Evolutionary conservation across 352 stramenopile species (phyloP).

Genomic region (Pythium utonaiense): DNA sequence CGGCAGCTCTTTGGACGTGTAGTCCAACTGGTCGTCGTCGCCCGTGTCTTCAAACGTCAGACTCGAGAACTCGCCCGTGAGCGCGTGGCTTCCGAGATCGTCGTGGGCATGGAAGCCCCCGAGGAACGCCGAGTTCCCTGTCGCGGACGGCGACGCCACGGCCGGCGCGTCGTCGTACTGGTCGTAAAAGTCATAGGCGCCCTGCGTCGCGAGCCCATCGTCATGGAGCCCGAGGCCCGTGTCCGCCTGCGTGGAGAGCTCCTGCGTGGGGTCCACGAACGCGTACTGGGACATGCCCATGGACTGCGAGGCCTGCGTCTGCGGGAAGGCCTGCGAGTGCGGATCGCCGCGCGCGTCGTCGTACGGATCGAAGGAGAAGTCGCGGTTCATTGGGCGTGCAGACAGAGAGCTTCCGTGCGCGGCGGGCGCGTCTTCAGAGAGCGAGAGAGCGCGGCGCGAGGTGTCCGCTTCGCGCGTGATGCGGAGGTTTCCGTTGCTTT

Average conservation of each 20-base stretch:
- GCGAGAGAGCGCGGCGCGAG: background rate
- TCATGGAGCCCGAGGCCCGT: slow-evolving; percentile 9
- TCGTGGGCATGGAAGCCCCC: slow-evolving; percentile 39
- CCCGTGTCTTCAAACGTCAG: slow-evolving; percentile 68
- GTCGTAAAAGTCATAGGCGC: slow-evolving; percentile 64
- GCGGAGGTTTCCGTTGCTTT: slow-evolving; percentile 2
- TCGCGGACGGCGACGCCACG: background rate
- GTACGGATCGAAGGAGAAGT: slow-evolving; percentile 24
- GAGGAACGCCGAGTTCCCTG: slow-evolving; percentile 10
- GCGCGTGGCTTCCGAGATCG: slow-evolving; percentile 7
- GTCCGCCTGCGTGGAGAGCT: slow-evolving; percentile 31
- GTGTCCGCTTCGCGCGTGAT: background rate
- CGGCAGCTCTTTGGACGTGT: slow-evolving; percentile 75
- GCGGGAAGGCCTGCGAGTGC: slow-evolving; percentile 7
- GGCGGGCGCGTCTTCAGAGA: no score
- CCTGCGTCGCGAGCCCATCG: slow-evolving; percentile 6
- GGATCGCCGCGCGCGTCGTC: slow-evolving; percentile 4
- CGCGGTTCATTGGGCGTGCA: slow-evolving; percentile 29
- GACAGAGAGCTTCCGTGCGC: no score
- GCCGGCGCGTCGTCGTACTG: slow-evolving; percentile 39
- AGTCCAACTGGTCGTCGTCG: slow-evolving; percentile 72
- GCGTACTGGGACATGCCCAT: slow-evolving; percentile 44
- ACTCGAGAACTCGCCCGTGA: slow-evolving; percentile 50
- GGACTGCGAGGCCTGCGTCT: slow-evolving; percentile 36
- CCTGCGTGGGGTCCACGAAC: slow-evolving; percentile 61